A percentile compares a stretch with the other conserved stretches of the same genome.
phyloP scores from a whole-genome alignment of 1,139 yeast species.

The Spathaspora sp. region DNA sequence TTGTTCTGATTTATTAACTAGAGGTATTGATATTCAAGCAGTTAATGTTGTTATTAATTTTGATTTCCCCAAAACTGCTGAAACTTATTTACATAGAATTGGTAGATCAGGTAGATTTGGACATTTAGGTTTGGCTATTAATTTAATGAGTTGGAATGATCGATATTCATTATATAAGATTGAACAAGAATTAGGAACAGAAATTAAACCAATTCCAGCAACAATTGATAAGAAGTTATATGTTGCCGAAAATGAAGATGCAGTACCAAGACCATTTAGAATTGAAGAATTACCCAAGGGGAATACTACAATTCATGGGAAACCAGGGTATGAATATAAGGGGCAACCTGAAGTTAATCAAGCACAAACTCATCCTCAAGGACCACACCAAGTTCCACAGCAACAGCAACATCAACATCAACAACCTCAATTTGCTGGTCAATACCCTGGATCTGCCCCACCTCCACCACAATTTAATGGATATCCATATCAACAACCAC shows the following conservation, averaged over 20 bases:
- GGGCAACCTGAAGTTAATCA: conserved; percentile 46
- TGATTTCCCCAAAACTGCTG: conserved; percentile 98
- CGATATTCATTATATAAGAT: conserved; percentile 90
- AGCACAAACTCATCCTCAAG: conserved; percentile 20
- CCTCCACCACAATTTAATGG: conserved; percentile 24
- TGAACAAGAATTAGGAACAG: conserved; percentile 97
- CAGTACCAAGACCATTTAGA: conserved; percentile 87
- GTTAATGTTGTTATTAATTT: conserved; percentile 97
- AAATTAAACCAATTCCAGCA: conserved; percentile 93
- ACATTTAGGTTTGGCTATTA: conserved; percentile 95
- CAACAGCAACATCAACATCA: conserved; percentile 15
- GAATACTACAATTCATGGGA: conserved; percentile 37
- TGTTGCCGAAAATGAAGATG: conserved; percentile 76
- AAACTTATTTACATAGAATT: conserved; percentile 95
- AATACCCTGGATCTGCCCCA: conserved; percentile 12
- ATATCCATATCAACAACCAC: conserved; percentile 19
- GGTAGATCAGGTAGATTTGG: conserved; percentile 99
- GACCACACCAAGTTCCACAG: conserved; percentile 17
- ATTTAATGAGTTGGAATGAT: conserved; percentile 95
- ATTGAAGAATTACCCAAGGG: conserved; percentile 63
- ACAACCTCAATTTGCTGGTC: conserved; percentile 17
- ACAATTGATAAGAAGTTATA: conserved; percentile 84
- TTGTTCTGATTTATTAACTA: conserved; percentile 92
- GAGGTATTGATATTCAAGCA: conserved; percentile 99
- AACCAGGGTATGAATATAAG: conserved; percentile 45